Base-by-base conservation (phyloP, 176 grass and related monocot genomes). In the Otatea glauca region DNA sequence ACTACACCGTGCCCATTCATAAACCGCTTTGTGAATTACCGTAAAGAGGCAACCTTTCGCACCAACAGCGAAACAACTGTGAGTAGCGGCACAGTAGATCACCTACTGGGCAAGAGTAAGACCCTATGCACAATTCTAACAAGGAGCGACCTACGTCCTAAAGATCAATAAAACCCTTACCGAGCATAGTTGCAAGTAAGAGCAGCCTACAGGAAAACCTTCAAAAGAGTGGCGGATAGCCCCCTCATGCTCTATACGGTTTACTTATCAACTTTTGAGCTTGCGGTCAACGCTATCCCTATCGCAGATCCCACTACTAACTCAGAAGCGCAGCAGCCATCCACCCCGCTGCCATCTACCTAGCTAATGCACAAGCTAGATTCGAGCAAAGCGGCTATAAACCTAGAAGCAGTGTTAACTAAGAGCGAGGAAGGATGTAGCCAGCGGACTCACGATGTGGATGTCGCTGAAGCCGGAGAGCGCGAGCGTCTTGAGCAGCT, bases 401-500 rank as follows among this genome's bases (percentile, higher is more conserved):
- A 65, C 76, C 78, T 80, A 92, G 82, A 12, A 25, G 25, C 4
- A 21, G 1, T 23, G 53, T 5, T 4, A 83, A 21, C 39, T 23
- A 44, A 25, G 71, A 20, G 83, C 29, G 25, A 62, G 37, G 29
- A 68, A 72, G 34, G 66, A 9, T n/a, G 51, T 34, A 59, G 65
- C 9, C 38, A 42, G 9, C 20, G 55, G 9, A 84, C 89, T 90
- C 72, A 99, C 97, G 84, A 99, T 91, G 93, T 99, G 92, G 65
- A 99, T 96, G 84, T 99, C 92, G 44, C 64, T 70, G 77, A 99
- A 99, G 47, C 93, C 93, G 43, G 97, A 96, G 62, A 99, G 93
- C 12, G 93, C 97, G 61, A 99, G 93, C 35, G 97, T 99, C 86
- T 99, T 99, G 84, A 99, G 91, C 55, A 99, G 90, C 93, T 99